These are phyloP conservation scores for Wickerhamomyces hampshirensis DNA, from an alignment of 805 yeast genomes.

Conservation along the genomic window DNA sequence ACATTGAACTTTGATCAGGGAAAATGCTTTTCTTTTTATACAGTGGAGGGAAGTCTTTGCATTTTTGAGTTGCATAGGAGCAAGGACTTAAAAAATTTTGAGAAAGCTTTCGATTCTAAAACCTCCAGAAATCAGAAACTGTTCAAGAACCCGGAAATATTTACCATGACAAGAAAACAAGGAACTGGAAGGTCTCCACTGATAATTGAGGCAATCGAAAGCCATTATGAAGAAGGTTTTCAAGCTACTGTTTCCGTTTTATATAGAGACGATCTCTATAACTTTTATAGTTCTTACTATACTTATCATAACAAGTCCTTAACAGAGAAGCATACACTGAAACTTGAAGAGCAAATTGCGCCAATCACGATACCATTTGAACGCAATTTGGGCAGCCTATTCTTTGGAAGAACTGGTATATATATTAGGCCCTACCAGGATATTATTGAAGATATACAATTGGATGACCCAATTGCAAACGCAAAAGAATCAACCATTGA, in stretches of 20 bases:
- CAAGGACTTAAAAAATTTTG: conserved; percentile 13
- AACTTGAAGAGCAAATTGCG: conserved; percentile 11
- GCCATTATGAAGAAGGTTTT: conserved; percentile 8
- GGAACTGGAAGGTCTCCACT: conserved; percentile 14
- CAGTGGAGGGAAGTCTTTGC: conserved; percentile 15
- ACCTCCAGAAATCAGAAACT: conserved; percentile 4
- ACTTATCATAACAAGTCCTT: conserved; percentile 1
- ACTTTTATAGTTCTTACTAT: conserved; percentile 12
- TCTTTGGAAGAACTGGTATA: conserved; percentile 14
- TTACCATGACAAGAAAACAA: conserved; percentile 14
- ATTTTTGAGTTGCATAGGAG: conserved; percentile 9
- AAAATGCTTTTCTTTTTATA: conserved; percentile 11
- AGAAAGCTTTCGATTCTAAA: conserved; percentile 8
- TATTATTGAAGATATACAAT: background rate
- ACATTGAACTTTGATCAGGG: conserved; percentile 13
- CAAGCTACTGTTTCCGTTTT: conserved; percentile 11
- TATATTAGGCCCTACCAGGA: conserved; percentile 8
- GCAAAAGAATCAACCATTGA: conserved; percentile 5
- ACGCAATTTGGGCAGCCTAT: conserved; percentile 7
- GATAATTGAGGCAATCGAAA: conserved; percentile 8
- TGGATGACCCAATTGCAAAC: background rate
- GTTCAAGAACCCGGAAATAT: conserved; percentile 10
- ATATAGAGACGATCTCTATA: conserved; percentile 15
- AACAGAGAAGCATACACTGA: conserved; percentile 3
- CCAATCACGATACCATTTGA: conserved; percentile 6